phyloP scores from a whole-genome alignment of 2,329 filamentous ascomycete species.

The Microdochium bolleyi region DNA sequence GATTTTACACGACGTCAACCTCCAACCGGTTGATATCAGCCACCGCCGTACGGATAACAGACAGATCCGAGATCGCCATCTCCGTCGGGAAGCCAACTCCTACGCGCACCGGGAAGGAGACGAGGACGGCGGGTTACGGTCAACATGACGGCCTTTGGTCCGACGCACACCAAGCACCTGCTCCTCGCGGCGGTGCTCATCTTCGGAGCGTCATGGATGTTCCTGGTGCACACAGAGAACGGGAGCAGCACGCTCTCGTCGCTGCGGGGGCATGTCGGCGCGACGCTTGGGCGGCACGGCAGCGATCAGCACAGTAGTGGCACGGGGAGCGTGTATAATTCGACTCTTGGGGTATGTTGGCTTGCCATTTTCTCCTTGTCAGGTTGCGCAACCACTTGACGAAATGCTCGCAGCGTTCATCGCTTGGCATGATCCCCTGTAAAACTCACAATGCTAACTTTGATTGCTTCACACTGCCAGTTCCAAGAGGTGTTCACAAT shows the following conservation, averaged over 20 bases:
- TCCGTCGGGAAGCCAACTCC: too few relatives aligned
- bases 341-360: not conserved
- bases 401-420: too few relatives aligned
- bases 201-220: not conserved
- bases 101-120: too few relatives aligned
- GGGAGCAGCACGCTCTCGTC: not conserved
- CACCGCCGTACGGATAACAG: too few relatives aligned
- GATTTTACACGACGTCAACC: too few relatives aligned
- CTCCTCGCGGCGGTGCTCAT: not conserved
- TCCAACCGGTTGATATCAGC: too few relatives aligned
- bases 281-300: not conserved
- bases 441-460: too few relatives aligned
- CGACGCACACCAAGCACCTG: not conserved
- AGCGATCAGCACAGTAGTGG: not conserved
- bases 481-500: conserved; percentile 29
- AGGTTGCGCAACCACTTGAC: not conserved
- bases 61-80: too few relatives aligned
- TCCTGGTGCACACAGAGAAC: not conserved
- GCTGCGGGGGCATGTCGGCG: not conserved
- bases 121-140: too few relatives aligned
- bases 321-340: not conserved
- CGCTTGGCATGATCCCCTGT: too few relatives aligned
- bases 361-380: not conserved
- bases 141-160: not conserved
- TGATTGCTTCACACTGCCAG: not conserved